phyloP scores from a whole-genome alignment of 495 filamentous ascomycete genomes.

The Aspergillus avenaceus region DNA sequence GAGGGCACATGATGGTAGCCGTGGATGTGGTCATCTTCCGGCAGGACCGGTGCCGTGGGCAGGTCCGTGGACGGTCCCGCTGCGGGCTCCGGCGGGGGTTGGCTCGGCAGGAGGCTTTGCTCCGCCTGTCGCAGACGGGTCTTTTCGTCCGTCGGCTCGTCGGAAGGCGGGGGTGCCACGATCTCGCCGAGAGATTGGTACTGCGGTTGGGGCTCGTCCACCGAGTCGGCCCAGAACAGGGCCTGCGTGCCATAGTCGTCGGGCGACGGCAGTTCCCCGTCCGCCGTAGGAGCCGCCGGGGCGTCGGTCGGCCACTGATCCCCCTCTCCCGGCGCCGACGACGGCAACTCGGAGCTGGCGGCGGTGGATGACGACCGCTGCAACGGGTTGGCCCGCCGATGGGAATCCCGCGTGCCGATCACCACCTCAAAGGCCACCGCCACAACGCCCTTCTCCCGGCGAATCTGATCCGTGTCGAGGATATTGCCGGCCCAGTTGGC shows the following conservation, averaged over 20 bases:
- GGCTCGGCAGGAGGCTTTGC: slow-evolving; percentile 65
- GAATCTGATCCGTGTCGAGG: slow-evolving; percentile 83
- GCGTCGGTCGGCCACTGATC: slow-evolving; percentile 29
- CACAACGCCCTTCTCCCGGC: slow-evolving; percentile 84
- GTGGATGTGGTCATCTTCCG: slow-evolving; percentile 37
- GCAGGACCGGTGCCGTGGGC: slow-evolving; percentile 35
- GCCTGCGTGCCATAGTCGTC: slow-evolving; percentile 34
- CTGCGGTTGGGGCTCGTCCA: slow-evolving; percentile 20
- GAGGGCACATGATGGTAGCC: slow-evolving; percentile 35
- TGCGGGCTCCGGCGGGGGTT: slow-evolving; percentile 49
- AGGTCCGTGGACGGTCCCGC: slow-evolving; percentile 42
- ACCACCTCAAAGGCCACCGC: slow-evolving; percentile 78
- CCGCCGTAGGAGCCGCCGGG: slow-evolving; percentile 18
- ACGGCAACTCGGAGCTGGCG: slow-evolving; percentile 17
- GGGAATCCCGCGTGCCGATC: slow-evolving; percentile 82
- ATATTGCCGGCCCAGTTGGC: slow-evolving; percentile 67
- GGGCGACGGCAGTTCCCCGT: slow-evolving; percentile 27
- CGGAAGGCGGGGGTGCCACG: slow-evolving; percentile 52
- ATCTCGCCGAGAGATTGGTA: slow-evolving; percentile 25
- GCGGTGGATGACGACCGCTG: slow-evolving; percentile 23
- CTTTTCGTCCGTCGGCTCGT: slow-evolving; percentile 63
- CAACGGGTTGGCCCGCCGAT: slow-evolving; percentile 50
- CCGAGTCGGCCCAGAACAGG: slow-evolving; percentile 28
- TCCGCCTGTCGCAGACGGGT: slow-evolving; percentile 63
- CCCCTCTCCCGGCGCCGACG: slow-evolving; percentile 17